phyloP scores from a whole-genome alignment of 2,329 filamentous ascomycete genomes.

The Setomelanomma holmii region DNA sequence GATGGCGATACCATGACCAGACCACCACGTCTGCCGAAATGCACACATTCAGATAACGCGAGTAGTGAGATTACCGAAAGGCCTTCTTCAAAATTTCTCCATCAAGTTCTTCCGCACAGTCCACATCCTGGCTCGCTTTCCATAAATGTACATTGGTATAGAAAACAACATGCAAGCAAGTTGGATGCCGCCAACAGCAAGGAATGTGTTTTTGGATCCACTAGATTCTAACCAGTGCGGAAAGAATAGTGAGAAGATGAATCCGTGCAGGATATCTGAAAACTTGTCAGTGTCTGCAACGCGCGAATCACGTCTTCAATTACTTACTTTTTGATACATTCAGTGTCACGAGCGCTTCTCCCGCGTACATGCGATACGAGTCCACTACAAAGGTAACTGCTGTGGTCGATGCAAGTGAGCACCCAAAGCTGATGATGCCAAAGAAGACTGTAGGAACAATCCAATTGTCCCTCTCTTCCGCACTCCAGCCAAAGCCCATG shows the following conservation, averaged over 20 bases:
- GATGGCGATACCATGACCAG: too few relatives aligned
- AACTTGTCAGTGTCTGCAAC: constrained; percentile 16
- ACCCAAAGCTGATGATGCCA: constrained; percentile 89
- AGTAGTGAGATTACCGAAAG: too few relatives aligned
- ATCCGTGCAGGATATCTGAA: constrained; percentile 79
- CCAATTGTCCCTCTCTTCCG: constrained; percentile 75
- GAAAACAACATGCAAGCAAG: constrained; percentile 74
- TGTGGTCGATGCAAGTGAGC: constrained; percentile 86
- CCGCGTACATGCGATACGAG: constrained; percentile 90
- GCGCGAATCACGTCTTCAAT: too few relatives aligned
- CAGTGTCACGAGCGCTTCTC: constrained; percentile 90
- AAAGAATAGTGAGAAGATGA: constrained; percentile 83
- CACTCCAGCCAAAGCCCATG: constrained; percentile 97
- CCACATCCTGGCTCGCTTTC: constrained; percentile 93
- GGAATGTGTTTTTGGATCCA: constrained; percentile 78
- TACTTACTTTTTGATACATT: constrained; percentile 85
- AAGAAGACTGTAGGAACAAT: constrained; percentile 95
- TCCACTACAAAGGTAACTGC: constrained; percentile 94
- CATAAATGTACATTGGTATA: constrained; percentile 93
- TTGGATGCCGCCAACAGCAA: constrained; percentile 87
- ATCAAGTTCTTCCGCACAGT: constrained; percentile 85
- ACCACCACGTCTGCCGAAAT: too few relatives aligned
- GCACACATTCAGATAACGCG: too few relatives aligned
- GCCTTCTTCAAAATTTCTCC: constrained; percentile 74
- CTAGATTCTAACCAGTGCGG: constrained; percentile 73